Evolutionary conservation across 2,329 filamentous ascomycete species (phyloP), one percentile per base, ranked within the genome.

Genomic region (Beauveria medogensis): DNA sequence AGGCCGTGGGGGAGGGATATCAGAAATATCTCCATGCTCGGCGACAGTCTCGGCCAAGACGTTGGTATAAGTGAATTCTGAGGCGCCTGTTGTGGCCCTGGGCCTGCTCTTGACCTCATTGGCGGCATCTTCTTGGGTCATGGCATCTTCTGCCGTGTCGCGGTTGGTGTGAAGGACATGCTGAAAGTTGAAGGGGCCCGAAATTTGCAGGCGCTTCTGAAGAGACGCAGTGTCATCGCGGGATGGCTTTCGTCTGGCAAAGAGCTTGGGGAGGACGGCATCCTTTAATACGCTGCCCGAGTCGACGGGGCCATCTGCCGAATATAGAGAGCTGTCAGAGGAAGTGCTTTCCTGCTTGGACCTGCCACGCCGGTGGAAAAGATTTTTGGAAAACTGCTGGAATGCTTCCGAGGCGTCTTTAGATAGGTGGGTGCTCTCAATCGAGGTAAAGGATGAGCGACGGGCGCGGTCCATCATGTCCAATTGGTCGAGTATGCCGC

Each of bases 171-270:
- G 84, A 4, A 81, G 79, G 40, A 88, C 77, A 70, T 88, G 85
- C 68, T 87, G 84, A 63, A 88, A 88, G 73, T 87, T 86, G 71
- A 85, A 87, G 3, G 85, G 85, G 1, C 76, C 80, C 1, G 85
- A 88, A 59, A 88, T 88, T 59, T 80, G 78, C 55, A 80, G 68
- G 64, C 76, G 79, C 66, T 71, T 80, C 58, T 70, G 65, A 4
- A 43, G 28, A 30, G 41, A 10, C 56, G 65, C 55, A 53, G 67
- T 63, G 28, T 75, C 72, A 50, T 75, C 73, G 22, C 73, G 71
- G 30, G 71, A 70, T 12, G 67, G 66, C 65, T 78, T 80, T 59
- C 82, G 77, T 55, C 82, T 76, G 48, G 76, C 71, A 62, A 85
- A 84, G 50, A 85, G 72, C 10, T 77, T 75, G 6, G 80, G 78